phyloP scores from a whole-genome alignment of 1,284 basidiomycete genomes.

The Ustilago bromivora region DNA sequence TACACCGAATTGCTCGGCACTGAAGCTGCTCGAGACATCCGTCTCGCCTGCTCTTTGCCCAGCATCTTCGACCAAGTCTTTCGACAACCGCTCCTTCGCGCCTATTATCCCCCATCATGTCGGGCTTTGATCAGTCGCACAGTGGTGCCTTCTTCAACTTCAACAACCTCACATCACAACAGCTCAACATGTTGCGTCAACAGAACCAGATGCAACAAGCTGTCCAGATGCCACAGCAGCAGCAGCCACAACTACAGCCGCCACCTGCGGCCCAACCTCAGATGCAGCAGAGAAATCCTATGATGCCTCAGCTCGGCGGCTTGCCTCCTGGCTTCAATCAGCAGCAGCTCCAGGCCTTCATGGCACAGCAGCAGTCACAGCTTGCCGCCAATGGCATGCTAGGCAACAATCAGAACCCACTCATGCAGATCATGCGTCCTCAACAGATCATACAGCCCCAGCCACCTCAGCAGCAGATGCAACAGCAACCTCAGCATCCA shows the following conservation, averaged over 20 bases:
- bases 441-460: conserved; percentile 31
- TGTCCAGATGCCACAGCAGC: conserved; percentile 45
- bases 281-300: conserved; percentile 52
- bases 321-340: conserved; percentile 47
- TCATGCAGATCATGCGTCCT: conserved; percentile 46
- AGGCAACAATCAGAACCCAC: conserved; percentile 38
- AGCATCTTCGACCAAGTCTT: background rate
- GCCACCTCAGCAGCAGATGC: conserved; percentile 35
- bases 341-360: conserved; percentile 49
- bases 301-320: conserved; percentile 49
- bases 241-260: conserved; percentile 30
- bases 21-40: background rate
- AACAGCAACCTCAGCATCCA: conserved; percentile 24
- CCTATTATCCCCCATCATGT: conserved; percentile 29
- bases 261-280: conserved; percentile 33
- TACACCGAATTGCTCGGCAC: background rate
- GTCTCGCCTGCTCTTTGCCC: background rate
- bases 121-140: conserved; percentile 49
- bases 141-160: conserved; percentile 51
- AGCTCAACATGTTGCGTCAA: conserved; percentile 50
- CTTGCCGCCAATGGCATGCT: conserved; percentile 33
- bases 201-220: conserved; percentile 50
- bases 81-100: background rate
- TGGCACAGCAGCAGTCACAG: conserved; percentile 53
- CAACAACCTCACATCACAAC: conserved; percentile 52